Percentiles rank a stretch among this genome's conserved stretches.
Evolutionary conservation across 441 rosid genomes (phyloP).

Genomic region (Geranium incanum): DNA sequence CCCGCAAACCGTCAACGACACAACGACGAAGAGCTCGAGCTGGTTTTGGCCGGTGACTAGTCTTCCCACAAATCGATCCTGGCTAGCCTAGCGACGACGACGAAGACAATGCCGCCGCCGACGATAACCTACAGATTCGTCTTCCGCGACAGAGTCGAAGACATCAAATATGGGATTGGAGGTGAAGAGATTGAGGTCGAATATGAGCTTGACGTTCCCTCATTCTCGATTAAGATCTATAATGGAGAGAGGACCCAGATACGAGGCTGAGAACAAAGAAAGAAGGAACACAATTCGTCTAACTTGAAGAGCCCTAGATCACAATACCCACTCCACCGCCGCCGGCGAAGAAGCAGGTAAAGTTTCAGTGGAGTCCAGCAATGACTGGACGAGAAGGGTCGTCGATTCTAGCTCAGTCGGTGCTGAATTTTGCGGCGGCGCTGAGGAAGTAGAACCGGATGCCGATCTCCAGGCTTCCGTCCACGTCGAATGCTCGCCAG

Average conservation of each 20-base stretch:
- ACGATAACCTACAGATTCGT: too few relatives aligned
- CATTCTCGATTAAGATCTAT: too few relatives aligned
- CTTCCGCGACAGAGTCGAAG: too few relatives aligned
- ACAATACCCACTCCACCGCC: background rate
- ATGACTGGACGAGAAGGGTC: background rate
- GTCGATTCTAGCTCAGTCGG: constrained; percentile 17
- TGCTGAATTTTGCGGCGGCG: constrained; percentile 16
- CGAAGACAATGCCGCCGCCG: too few relatives aligned
- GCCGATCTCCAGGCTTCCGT: background rate
- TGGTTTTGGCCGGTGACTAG: too few relatives aligned
- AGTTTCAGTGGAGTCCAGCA: constrained; percentile 14
- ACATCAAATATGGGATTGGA: too few relatives aligned
- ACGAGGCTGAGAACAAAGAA: background rate
- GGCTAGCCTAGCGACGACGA: too few relatives aligned
- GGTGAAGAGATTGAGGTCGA: too few relatives aligned
- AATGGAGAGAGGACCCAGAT: constrained; percentile 20
- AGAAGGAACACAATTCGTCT: background rate
- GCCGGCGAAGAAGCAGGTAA: constrained; percentile 21
- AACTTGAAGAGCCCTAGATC: background rate
- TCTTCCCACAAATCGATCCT: too few relatives aligned
- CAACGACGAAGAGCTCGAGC: too few relatives aligned
- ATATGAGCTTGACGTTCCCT: too few relatives aligned
- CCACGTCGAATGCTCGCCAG: background rate
- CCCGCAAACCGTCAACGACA: too few relatives aligned
- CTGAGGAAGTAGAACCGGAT: background rate